A percentile compares a stretch with the other conserved stretches of the same genome.
phyloP scores from a whole-genome alignment of 805 yeast species.

The Metschnikowia arizonensis region DNA sequence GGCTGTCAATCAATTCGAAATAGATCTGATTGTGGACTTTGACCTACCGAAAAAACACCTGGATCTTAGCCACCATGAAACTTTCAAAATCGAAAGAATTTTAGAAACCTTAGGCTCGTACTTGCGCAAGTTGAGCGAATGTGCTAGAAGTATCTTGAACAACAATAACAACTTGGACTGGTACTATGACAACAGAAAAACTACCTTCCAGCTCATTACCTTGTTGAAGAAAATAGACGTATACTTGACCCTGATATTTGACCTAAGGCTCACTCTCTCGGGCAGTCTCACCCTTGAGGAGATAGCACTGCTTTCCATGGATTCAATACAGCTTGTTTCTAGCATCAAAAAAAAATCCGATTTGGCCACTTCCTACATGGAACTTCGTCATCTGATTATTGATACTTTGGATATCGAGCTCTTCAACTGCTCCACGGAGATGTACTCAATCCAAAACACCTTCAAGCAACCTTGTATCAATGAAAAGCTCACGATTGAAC shows the following conservation, averaged over 20 bases:
- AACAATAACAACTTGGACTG: slow-evolving; percentile 2
- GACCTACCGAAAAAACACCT: not conserved
- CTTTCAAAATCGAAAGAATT: slow-evolving; percentile 19
- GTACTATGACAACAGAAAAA: slow-evolving; percentile 3
- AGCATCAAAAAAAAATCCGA: slow-evolving; percentile 4
- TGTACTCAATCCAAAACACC: slow-evolving; percentile 1
- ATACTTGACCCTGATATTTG: slow-evolving; percentile 2
- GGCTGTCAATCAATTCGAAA: slow-evolving; percentile 4
- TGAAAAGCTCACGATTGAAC: slow-evolving; percentile 6
- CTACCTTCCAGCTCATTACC: not conserved
- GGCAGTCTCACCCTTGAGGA: not conserved
- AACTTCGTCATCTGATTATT: slow-evolving; percentile 8
- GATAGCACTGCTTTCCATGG: slow-evolving; percentile 7
- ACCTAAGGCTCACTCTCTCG: not conserved
- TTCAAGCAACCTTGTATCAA: not conserved
- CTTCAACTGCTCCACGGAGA: slow-evolving; percentile 2
- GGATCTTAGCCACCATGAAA: slow-evolving; percentile 15
- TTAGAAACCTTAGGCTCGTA: slow-evolving; percentile 2
- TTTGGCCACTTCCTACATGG: slow-evolving; percentile 9
- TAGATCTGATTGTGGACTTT: slow-evolving; percentile 4
- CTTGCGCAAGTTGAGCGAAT: slow-evolving; percentile 1
- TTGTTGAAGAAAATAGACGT: slow-evolving; percentile 4
- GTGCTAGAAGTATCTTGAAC: not conserved
- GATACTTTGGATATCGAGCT: slow-evolving; percentile 8
- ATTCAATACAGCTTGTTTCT: slow-evolving; percentile 8